Evolutionary conservation across 371 early-diverging fungal species (phyloP).

Genomic region (Dinochytrium kinnereticum): DNA sequence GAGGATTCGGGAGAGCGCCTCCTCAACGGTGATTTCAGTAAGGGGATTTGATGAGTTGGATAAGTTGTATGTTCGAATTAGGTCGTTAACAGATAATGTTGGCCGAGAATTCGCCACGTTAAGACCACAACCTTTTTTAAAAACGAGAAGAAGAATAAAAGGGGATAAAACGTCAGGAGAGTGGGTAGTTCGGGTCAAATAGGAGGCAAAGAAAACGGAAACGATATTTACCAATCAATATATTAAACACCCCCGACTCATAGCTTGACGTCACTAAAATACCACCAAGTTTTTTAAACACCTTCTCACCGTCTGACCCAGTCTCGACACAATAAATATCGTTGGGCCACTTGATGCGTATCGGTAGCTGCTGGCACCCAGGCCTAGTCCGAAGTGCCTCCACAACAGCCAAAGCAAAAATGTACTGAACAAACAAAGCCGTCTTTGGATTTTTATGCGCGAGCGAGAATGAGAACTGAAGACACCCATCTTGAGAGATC

Average conservation of each 20-base stretch:
- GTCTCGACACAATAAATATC: conserved; percentile 73
- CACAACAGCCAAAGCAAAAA: conserved; percentile 82
- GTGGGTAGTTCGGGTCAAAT: not conserved
- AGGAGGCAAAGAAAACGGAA: not conserved
- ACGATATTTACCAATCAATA: conserved; percentile 69
- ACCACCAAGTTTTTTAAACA: conserved; percentile 82
- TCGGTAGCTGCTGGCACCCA: conserved; percentile 78
- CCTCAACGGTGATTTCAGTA: conserved; percentile 65
- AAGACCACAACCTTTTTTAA: conserved; percentile 72
- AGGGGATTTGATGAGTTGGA: conserved; percentile 31
- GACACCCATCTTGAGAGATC: conserved; percentile 90
- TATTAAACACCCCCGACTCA: conserved; percentile 67
- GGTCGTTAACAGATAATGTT: conserved; percentile 81
- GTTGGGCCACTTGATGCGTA: conserved; percentile 96
- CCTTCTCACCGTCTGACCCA: conserved; percentile 2
- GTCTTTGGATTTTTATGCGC: conserved; percentile 66
- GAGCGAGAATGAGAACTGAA: conserved; percentile 83
- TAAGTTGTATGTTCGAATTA: conserved; percentile 65
- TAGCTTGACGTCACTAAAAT: conserved; percentile 83
- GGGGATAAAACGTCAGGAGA: not conserved
- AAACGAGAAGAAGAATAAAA: not conserved
- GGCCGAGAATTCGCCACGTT: conserved; percentile 84
- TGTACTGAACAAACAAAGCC: conserved; percentile 88
- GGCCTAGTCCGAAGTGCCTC: conserved; percentile 69
- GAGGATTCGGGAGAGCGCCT: conserved; percentile 74